Base-by-base conservation (phyloP, 1,139 yeast genomes). In the Yamadazyma diddensiae region DNA sequence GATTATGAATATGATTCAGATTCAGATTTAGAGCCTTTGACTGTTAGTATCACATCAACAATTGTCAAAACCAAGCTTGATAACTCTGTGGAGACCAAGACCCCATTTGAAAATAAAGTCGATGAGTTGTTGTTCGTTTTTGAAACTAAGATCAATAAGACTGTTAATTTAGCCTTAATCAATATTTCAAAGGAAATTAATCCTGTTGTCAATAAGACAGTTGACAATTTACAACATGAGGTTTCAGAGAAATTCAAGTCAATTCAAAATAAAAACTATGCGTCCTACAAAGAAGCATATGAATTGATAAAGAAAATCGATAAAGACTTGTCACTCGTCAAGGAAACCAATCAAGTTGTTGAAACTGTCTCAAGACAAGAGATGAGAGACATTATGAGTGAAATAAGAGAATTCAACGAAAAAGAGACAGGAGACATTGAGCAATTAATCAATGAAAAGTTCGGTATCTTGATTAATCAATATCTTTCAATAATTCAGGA, bases 301-400 rank as follows among this genome's bases (percentile, higher is more conserved):
- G 53, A 54, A 29, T 58, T 70, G 42, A 72, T 79, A 21, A 51
- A 55, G 28, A 63, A 65, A 17, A 73, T 82, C 34, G 70, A 77
- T 47, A 70, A 73, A 41, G 72, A 70, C 35, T 59, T 62, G 26
- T 73, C 66, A 27, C 39, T 55, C n/a, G 68, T 73, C 31, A 59
- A 69, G 35, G 62, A 54, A 21, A 57, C 63, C 12, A 67, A 66
- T 14, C 41, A 68, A 49, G 38, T 47, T 6, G 52, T 53, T 4
- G 55, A 50, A 27, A 50, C 53, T 6, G 67, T 81, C 13, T 56
- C 79, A 1, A 65, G 90, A 49, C 79, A 81, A 49, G 74, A 70
- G 34, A 65, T 78, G 51, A 65, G 87, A 49, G 80, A 73, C 36
- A 49, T 57, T n/a, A 62, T 80, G 26, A 59, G 62, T 13, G 51